Evolutionary conservation across 129 eudicot genomes (phyloP).

Genomic region (Dittrichia graveolens): DNA sequence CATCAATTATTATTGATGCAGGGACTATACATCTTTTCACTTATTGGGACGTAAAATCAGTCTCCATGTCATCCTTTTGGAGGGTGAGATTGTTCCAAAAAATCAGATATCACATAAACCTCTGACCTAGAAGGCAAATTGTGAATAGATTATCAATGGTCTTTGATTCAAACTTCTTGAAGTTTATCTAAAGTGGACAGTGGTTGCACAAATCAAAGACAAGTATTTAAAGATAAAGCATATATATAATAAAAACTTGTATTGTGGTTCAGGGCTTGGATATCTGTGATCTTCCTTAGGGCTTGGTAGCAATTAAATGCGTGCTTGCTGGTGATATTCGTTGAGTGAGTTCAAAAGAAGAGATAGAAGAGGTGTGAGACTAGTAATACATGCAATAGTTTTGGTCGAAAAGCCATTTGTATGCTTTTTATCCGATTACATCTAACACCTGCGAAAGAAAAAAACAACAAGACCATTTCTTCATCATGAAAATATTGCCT

Average conservation of each 20-base stretch:
- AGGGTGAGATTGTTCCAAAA: not conserved
- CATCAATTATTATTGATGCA: not conserved
- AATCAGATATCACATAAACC: conserved; percentile 2
- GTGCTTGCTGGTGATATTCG: no score
- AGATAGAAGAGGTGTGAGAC: no score
- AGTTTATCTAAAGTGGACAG: not conserved
- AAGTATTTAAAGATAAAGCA: conserved; percentile 4
- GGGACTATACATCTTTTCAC: not conserved
- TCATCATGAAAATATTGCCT: not conserved
- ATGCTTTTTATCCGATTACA: not conserved
- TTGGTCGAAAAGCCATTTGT: not conserved
- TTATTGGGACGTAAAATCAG: not conserved
- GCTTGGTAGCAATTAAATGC: no score
- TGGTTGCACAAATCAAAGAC: conserved; percentile 18
- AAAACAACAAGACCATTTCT: conserved; percentile 10
- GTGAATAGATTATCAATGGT: conserved; percentile 11
- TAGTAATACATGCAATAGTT: no score
- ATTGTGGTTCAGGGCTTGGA: not conserved
- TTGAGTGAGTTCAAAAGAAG: no score
- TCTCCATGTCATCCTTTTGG: not conserved
- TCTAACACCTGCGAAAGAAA: not conserved
- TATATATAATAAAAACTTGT: not conserved
- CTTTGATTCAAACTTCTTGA: conserved; percentile 6
- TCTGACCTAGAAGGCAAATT: conserved; percentile 12
- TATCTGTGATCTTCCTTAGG: no score